Evolutionary conservation across 495 filamentous ascomycete genomes (phyloP).

Genomic region (Lasiosphaeria hispida): DNA sequence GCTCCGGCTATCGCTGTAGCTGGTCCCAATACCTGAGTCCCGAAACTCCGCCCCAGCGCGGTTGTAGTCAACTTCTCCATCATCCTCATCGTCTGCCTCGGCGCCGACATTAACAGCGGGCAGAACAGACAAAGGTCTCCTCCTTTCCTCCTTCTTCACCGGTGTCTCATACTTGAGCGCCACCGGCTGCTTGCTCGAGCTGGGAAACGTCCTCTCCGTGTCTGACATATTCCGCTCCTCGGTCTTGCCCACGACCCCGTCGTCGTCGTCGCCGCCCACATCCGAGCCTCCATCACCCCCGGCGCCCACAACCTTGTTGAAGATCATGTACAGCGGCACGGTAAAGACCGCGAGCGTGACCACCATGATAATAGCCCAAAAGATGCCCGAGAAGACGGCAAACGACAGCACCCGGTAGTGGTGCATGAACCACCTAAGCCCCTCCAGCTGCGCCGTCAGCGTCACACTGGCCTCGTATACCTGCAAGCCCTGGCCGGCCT

Average conservation of each 20-base stretch:
- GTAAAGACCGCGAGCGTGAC: conserved; percentile 50
- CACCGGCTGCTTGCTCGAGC: conserved; percentile 47
- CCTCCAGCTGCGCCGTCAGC: conserved; percentile 69
- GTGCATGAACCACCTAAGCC: conserved; percentile 84
- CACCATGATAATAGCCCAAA: conserved; percentile 71
- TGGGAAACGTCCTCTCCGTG: conserved; percentile 55
- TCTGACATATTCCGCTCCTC: conserved; percentile 24
- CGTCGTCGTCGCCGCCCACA: background rate
- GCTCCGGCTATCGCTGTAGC: conserved; percentile 39
- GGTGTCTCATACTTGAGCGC: conserved; percentile 41
- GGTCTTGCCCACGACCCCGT: conserved; percentile 27
- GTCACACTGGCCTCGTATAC: conserved; percentile 68
- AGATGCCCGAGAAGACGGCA: conserved; percentile 60
- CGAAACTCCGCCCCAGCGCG: conserved; percentile 22
- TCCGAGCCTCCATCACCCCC: background rate
- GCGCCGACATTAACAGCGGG: conserved; percentile 19
- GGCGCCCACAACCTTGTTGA: conserved; percentile 1
- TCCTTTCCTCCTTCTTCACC: conserved; percentile 31
- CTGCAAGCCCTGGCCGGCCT: conserved; percentile 64
- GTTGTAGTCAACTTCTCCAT: conserved; percentile 27
- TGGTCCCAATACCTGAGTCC: conserved; percentile 50
- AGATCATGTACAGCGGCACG: background rate
- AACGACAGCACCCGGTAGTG: conserved; percentile 69
- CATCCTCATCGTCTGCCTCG: conserved; percentile 36
- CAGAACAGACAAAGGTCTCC: conserved; percentile 13